phyloP scores from a whole-genome alignment of 345 rosid genomes.

The Aquilaria sinensis region DNA sequence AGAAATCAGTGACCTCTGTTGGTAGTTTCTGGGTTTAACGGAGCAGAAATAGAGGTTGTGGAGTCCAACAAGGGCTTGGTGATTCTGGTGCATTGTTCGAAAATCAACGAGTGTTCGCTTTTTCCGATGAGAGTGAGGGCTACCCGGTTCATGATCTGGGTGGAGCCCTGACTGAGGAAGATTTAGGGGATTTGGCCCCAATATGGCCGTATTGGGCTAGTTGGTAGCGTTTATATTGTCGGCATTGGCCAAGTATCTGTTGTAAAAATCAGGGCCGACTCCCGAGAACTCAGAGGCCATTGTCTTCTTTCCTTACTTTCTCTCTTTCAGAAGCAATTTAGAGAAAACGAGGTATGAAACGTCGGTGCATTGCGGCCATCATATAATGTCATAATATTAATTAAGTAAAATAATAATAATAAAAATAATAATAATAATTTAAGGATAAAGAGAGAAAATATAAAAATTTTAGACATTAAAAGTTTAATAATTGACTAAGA shows the following conservation, averaged over 20 bases:
- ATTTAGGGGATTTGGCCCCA: constrained; percentile 51
- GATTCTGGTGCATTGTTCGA: constrained; percentile 36
- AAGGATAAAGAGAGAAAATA: too few relatives aligned
- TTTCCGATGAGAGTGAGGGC: constrained; percentile 37
- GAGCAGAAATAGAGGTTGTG: constrained; percentile 54
- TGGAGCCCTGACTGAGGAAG: constrained; percentile 41
- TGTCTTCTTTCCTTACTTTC: not conserved
- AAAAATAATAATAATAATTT: too few relatives aligned
- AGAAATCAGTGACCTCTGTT: constrained; percentile 39
- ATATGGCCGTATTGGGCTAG: constrained; percentile 25
- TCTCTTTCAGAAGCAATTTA: constrained; percentile 5
- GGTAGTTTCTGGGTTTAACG: constrained; percentile 62
- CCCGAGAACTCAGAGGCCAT: constrained; percentile 90
- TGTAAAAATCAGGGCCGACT: constrained; percentile 55
- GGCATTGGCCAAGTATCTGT: constrained; percentile 40
- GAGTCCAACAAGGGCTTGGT: constrained; percentile 23
- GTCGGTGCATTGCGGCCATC: not conserved
- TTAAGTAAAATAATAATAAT: too few relatives aligned
- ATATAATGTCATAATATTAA: too few relatives aligned
- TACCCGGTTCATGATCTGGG: constrained; percentile 48
- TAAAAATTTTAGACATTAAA: too few relatives aligned
- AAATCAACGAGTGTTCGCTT: constrained; percentile 66
- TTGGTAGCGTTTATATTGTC: constrained; percentile 28
- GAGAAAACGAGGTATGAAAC: constrained; percentile 23
- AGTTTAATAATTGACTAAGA: too few relatives aligned